phyloP scores from a whole-genome alignment of 129 eudicot genomes.

The Kitagawia praeruptora region DNA sequence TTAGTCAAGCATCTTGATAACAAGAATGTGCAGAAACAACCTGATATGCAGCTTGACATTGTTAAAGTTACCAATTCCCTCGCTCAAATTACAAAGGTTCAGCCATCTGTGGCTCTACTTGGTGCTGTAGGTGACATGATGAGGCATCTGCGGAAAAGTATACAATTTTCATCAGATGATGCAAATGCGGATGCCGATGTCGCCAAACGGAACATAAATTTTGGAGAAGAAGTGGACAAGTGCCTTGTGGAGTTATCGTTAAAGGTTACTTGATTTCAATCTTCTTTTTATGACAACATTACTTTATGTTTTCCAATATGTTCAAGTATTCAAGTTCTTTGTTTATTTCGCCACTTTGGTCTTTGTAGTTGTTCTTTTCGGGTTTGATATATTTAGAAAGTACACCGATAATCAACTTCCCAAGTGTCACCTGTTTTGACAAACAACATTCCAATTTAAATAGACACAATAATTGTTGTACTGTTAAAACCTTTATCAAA shows the following conservation, averaged over 20 bases:
- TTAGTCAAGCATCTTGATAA: slow-evolving; percentile 94
- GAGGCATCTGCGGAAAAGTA: slow-evolving; percentile 83
- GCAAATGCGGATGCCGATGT: slow-evolving; percentile 48
- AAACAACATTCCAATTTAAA: neutral
- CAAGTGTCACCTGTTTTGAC: neutral
- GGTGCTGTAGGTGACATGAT: slow-evolving; percentile 75
- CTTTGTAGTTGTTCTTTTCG: neutral
- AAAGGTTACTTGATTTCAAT: slow-evolving; percentile 38
- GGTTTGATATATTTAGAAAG: neutral
- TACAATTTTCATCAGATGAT: slow-evolving; percentile 66
- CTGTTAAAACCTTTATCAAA: neutral
- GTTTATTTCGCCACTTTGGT: neutral
- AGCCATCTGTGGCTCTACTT: slow-evolving; percentile 68
- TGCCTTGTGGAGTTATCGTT: slow-evolving; percentile 72
- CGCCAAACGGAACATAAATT: slow-evolving; percentile 58
- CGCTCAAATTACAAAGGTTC: slow-evolving; percentile 49
- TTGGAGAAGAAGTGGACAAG: slow-evolving; percentile 63
- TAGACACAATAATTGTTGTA: neutral
- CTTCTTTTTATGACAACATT: neutral
- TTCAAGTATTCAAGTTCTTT: neutral
- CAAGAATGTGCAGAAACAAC: slow-evolving; percentile 76
- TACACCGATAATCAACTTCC: neutral
- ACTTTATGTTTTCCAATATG: neutral
- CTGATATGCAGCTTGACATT: slow-evolving; percentile 82
- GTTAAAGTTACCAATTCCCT: slow-evolving; percentile 62